These are phyloP conservation scores for Polygonum aviculare DNA, from an alignment of 148 eudicot species.

Conservation along the genomic window DNA sequence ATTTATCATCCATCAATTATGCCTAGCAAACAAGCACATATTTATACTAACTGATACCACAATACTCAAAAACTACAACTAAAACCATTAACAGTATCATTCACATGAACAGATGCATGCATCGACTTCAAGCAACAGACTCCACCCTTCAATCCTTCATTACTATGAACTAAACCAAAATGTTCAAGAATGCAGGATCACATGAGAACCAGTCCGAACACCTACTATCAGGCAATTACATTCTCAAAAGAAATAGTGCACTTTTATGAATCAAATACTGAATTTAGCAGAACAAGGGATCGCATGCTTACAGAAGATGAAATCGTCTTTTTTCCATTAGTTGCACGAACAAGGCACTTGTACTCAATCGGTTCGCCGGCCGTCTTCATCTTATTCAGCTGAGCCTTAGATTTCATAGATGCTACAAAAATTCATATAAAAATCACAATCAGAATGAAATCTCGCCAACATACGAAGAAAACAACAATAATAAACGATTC, in stretches of 20 bases:
- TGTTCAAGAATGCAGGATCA: too few species aligned
- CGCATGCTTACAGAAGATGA: conserved; percentile 56
- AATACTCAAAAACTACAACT: background rate
- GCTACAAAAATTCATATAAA: conserved; percentile 29
- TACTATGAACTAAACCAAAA: conserved; percentile 4
- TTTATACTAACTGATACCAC: background rate
- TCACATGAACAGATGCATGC: background rate
- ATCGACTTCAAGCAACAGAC: background rate
- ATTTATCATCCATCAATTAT: background rate
- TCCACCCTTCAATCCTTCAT: background rate
- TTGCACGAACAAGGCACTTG: conserved; percentile 83
- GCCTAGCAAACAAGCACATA: background rate
- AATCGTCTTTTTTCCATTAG: conserved; percentile 83
- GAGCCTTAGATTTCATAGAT: conserved; percentile 61
- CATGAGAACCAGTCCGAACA: background rate
- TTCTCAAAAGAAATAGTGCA: background rate
- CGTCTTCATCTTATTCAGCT: conserved; percentile 53
- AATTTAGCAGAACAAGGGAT: background rate
- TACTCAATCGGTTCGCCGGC: conserved; percentile 57
- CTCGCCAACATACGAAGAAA: background rate
- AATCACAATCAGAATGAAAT: background rate
- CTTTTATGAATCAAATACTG: background rate
- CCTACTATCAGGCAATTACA: background rate
- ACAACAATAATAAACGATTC: background rate
- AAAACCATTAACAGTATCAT: background rate